These are phyloP conservation scores for Aspergillus novofumigatus DNA, from an alignment of 2,329 filamentous ascomycete genomes.

Conservation along the genomic window DNA sequence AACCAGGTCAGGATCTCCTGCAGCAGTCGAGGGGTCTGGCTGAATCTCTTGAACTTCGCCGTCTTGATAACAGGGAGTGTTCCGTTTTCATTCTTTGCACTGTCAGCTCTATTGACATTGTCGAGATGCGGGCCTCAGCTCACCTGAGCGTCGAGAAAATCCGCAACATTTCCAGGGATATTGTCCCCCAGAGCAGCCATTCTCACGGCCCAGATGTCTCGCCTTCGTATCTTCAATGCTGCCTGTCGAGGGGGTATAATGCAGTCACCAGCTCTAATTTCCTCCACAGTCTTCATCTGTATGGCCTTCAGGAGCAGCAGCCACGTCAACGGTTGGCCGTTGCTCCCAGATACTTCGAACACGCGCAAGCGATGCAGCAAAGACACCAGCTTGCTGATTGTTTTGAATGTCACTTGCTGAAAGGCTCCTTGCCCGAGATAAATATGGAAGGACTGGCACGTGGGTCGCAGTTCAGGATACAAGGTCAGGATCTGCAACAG, in stretches of 20 bases:
- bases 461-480: background rate
- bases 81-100: background rate
- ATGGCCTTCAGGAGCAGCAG: background rate
- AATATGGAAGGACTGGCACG: background rate
- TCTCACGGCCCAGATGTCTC: background rate
- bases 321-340: background rate
- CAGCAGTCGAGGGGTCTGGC: background rate
- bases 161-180: background rate
- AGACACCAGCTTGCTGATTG: background rate
- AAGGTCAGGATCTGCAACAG: background rate
- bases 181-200: background rate
- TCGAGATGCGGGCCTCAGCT: no score
- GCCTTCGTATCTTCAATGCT: background rate
- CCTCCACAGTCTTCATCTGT: background rate
- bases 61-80: background rate
- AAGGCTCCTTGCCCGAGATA: background rate
- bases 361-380: background rate
- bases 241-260: background rate
- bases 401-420: background rate
- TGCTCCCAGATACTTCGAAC: background rate
- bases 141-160: background rate
- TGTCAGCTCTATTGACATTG: background rate
- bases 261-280: background rate
- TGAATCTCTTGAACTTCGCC: background rate
- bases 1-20: background rate